A percentile compares a stretch with the other conserved stretches of the same genome.
Evolutionary conservation across 2,329 filamentous ascomycete genomes (phyloP).

Genomic region (Fusarium sp.): DNA sequence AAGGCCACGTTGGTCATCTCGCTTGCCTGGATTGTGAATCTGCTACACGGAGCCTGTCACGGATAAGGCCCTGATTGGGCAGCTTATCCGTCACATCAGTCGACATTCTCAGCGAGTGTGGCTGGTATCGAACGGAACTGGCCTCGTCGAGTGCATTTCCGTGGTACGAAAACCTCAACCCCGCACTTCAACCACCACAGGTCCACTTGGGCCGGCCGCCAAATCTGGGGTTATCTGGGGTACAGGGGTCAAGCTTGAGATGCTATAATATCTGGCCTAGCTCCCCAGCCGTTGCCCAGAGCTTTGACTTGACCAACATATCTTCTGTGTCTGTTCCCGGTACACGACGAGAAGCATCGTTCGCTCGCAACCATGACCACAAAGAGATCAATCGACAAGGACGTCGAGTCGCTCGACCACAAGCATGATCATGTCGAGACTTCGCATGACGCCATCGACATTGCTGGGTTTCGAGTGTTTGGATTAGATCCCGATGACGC

Average conservation of each 20-base stretch:
- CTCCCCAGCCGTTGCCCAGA: conserved; percentile 2
- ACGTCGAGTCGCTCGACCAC: conserved; percentile 34
- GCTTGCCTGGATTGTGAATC: not conserved
- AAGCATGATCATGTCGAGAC: conserved; percentile 39
- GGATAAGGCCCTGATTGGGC: conserved; percentile 24
- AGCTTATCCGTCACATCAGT: conserved; percentile 35
- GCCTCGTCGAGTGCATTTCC: conserved; percentile 30
- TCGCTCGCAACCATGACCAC: not conserved
- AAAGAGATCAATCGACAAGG: conserved; percentile 47
- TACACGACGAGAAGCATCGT: not conserved
- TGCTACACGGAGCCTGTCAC: conserved; percentile 7
- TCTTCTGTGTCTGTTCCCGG: not conserved
- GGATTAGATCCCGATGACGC: conserved; percentile 42
- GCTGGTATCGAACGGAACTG: conserved; percentile 6
- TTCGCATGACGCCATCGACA: conserved; percentile 36
- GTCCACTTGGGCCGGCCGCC: conserved; percentile 28
- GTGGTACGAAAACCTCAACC: conserved; percentile 34
- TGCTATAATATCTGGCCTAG: conserved; percentile 37
- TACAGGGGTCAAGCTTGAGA: conserved; percentile 11
- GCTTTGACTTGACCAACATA: conserved; percentile 11
- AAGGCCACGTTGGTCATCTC: not conserved
- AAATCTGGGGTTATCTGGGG: conserved; percentile 43
- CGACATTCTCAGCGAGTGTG: not conserved
- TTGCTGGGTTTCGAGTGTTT: conserved; percentile 41
- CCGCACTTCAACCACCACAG: conserved; percentile 33